These are phyloP conservation scores for Acer negundo DNA, from an alignment of 345 rosid species.

Conservation along the genomic window DNA sequence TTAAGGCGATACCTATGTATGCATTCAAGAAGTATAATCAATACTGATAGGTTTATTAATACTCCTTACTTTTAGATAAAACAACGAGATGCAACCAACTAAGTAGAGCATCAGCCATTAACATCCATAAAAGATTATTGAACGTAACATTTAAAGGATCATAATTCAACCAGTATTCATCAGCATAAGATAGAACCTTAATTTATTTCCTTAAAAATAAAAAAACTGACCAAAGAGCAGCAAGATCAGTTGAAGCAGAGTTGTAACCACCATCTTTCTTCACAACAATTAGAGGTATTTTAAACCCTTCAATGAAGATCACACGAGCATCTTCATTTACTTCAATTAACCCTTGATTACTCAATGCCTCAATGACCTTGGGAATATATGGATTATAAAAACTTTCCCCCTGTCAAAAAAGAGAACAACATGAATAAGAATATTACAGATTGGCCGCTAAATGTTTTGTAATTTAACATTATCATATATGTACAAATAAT, in stretches of 20 bases:
- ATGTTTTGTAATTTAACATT: neutral
- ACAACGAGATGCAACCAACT: neutral
- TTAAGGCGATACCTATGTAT: conserved; percentile 79
- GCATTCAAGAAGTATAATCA: neutral
- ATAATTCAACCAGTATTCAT: no score
- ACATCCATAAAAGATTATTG: no score
- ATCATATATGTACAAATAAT: neutral
- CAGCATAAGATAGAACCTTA: no score
- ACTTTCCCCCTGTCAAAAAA: conserved; percentile 83
- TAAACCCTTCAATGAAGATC: conserved; percentile 68
- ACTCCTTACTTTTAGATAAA: neutral
- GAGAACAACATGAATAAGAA: conserved; percentile 4
- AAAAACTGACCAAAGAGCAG: conserved; percentile 84
- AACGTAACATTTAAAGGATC: no score
- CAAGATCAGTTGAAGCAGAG: conserved; percentile 90
- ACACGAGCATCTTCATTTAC: conserved; percentile 96
- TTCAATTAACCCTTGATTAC: conserved; percentile 64
- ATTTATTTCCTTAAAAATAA: no score
- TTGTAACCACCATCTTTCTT: conserved; percentile 97
- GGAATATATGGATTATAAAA: conserved; percentile 87
- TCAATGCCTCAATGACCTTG: conserved; percentile 52
- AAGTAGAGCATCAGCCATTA: no score
- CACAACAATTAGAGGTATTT: conserved; percentile 90
- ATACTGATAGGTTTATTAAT: neutral
- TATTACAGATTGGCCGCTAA: no score